phyloP scores from a whole-genome alignment of 139 green algal species.

The Chlamydomonas applanata region DNA sequence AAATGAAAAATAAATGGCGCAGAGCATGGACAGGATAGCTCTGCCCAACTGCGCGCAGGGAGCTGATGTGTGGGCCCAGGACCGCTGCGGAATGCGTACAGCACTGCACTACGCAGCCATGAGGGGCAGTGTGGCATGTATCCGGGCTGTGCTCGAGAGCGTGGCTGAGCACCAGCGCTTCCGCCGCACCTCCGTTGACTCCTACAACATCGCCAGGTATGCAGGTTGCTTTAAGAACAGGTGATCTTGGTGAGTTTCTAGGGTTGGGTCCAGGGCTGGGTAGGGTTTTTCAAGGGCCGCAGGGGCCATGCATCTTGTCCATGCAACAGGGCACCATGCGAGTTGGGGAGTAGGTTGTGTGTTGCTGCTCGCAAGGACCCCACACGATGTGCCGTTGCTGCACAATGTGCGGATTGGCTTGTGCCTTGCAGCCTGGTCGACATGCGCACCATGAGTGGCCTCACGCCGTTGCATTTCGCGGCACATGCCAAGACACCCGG shows the following conservation, averaged over 20 bases:
- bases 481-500: background rate
- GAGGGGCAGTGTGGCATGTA: background rate
- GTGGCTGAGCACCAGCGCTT: background rate
- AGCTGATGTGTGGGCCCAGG: slow-evolving; percentile 29
- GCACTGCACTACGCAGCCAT: slow-evolving; percentile 40
- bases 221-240: background rate
- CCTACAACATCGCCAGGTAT: background rate
- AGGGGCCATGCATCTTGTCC: background rate
- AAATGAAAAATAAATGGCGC: too few relatives aligned
- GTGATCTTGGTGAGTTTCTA: background rate
- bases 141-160: background rate
- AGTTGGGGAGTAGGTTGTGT: background rate
- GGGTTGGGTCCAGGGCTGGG: too few relatives aligned
- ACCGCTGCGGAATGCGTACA: slow-evolving; percentile 27
- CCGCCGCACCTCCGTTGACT: background rate
- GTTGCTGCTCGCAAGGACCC: too few relatives aligned
- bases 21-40: too few relatives aligned
- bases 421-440: background rate
- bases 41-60: slow-evolving; percentile 21
- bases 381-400: too few relatives aligned
- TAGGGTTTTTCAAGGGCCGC: too few relatives aligned
- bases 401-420: background rate
- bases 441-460: background rate
- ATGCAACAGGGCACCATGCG: background rate
- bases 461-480: slow-evolving; percentile 1